Percentiles rank a stretch among this genome's conserved stretches.
phyloP scores from a whole-genome alignment of 495 filamentous ascomycete genomes.

The Daldinia childiae region DNA sequence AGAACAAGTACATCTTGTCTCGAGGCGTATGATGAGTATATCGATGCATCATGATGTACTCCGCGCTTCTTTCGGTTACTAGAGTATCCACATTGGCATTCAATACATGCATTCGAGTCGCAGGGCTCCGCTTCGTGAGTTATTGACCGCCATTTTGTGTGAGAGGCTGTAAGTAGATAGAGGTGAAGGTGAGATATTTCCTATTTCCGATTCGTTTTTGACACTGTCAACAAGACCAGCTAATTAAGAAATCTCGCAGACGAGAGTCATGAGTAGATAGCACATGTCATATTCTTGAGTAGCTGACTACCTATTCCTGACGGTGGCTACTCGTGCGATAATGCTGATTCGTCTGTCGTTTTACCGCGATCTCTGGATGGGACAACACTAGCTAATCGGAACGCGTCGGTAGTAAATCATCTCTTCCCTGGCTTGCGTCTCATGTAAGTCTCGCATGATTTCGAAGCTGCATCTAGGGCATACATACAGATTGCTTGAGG shows the following conservation, averaged over 20 bases:
- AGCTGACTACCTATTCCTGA: conserved; percentile 1
- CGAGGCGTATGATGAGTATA: background rate
- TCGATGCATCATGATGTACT: conserved; percentile 9
- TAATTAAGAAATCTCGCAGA: conserved; percentile 2
- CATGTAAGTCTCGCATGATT: conserved; percentile 4
- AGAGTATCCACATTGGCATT: conserved; percentile 29
- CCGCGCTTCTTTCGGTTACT: conserved; percentile 11
- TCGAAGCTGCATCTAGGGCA: background rate
- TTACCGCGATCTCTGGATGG: conserved; percentile 2
- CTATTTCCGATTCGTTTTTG: conserved; percentile 9
- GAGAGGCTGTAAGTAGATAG: background rate
- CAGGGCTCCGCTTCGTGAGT: conserved; percentile 21
- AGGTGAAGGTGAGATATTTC: conserved; percentile 1
- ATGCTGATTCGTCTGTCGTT: background rate
- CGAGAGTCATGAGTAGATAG: conserved; percentile 6
- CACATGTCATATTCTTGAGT: conserved; percentile 9
- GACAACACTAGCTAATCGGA: conserved; percentile 1
- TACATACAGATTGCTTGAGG: conserved; percentile 10
- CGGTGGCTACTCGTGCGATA: conserved; percentile 6
- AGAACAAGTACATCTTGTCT: conserved; percentile 10
- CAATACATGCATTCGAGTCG: conserved; percentile 21
- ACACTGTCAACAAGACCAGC: conserved; percentile 2
- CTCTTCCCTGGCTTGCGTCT: background rate
- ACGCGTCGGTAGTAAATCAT: conserved; percentile 1
- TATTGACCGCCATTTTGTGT: conserved; percentile 31